Percentiles rank a stretch among this genome's conserved stretches.
These are phyloP conservation scores for Eremochloa ophiuroides DNA, from an alignment of 176 grass and related monocot genomes.

Conservation along the genomic window DNA sequence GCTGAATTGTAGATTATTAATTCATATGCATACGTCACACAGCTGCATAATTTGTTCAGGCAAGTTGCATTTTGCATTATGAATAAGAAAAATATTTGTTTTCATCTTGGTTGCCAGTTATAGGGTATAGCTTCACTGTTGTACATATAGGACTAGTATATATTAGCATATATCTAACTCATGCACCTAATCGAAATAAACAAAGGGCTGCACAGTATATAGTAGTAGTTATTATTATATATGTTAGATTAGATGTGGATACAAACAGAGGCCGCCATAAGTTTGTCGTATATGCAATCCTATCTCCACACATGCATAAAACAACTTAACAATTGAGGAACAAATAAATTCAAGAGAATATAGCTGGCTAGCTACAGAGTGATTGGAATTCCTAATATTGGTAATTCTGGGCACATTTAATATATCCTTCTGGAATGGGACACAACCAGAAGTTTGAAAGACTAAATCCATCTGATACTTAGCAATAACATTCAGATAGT, in stretches of 20 bases:
- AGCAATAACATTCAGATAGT: too few species aligned
- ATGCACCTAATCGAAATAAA: slow-evolving; percentile 17
- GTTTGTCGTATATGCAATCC: slow-evolving; percentile 25
- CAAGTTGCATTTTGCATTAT: slow-evolving; percentile 2
- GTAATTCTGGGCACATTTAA: background rate
- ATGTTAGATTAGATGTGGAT: background rate
- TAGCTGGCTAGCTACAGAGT: background rate
- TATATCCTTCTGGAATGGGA: background rate
- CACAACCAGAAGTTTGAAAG: too few species aligned
- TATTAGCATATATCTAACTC: too few species aligned
- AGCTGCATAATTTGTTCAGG: background rate
- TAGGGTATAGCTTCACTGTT: background rate
- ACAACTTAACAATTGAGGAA: background rate
- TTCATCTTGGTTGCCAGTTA: background rate
- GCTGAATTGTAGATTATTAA: too few species aligned
- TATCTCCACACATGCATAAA: slow-evolving; percentile 14
- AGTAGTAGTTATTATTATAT: background rate
- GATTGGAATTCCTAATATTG: background rate
- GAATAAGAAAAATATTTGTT: background rate
- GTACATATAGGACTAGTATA: too few species aligned
- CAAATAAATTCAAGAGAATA: slow-evolving; percentile 8
- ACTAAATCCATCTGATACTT: too few species aligned
- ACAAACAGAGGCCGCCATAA: slow-evolving; percentile 39
- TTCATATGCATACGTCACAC: slow-evolving; percentile 15
- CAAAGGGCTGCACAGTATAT: background rate